These are phyloP conservation scores for Termitomyces bulborhizus DNA, from an alignment of 768 basidiomycete genomes.

Conservation along the genomic window DNA sequence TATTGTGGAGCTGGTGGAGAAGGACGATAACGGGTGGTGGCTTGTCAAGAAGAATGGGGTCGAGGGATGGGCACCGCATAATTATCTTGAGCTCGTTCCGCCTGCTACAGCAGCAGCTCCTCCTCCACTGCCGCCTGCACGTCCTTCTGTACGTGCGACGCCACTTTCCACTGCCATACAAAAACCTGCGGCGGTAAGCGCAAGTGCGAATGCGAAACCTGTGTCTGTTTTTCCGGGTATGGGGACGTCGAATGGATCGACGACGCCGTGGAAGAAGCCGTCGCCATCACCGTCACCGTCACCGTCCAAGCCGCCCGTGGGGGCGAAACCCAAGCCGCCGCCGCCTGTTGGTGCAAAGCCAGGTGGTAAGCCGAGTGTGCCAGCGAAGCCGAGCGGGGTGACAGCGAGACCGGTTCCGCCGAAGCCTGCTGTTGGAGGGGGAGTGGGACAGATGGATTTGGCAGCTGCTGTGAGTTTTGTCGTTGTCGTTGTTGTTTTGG, in stretches of 20 bases:
- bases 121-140: conserved; percentile 60
- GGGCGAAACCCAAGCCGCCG: conserved; percentile 44
- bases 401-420: conserved; percentile 15
- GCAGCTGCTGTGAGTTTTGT: conserved; percentile 67
- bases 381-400: conserved; percentile 23
- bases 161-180: no score
- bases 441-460: conserved; percentile 65
- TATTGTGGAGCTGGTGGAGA: conserved; percentile 84
- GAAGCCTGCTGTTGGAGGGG: conserved; percentile 18
- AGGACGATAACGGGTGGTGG: conserved; percentile 98
- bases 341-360: conserved; percentile 34
- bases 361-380: not conserved
- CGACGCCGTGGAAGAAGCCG: conserved; percentile 70
- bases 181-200: no score
- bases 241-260: conserved; percentile 52
- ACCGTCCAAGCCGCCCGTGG: conserved; percentile 22
- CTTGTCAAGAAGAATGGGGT: conserved; percentile 74
- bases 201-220: conserved; percentile 52
- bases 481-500: not conserved
- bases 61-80: conserved; percentile 95
- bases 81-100: conserved; percentile 81
- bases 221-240: conserved; percentile 69
- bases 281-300: conserved; percentile 26
- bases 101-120: conserved; percentile 46
- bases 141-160: conserved; percentile 17